Evolutionary conservation across 257 asterid genomes (phyloP).

Genomic region (Lycium barbarum): DNA sequence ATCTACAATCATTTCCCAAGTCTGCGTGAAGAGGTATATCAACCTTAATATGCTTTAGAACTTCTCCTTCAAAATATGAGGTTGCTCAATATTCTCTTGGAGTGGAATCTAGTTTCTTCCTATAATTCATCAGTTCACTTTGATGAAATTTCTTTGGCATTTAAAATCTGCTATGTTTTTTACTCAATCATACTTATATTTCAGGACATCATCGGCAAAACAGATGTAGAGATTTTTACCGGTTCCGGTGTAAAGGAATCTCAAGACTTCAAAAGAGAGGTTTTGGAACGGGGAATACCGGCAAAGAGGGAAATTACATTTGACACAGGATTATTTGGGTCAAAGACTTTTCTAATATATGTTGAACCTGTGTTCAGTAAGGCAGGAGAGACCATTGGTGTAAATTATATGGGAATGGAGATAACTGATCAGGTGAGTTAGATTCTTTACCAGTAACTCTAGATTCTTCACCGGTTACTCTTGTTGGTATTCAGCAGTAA

Average conservation of each 20-base stretch:
- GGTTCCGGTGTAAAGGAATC: constrained; percentile 94
- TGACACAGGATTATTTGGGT: constrained; percentile 81
- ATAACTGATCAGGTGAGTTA: constrained; percentile 78
- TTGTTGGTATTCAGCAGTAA: not conserved
- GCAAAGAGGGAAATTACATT: constrained; percentile 93
- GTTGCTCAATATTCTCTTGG: constrained; percentile 10
- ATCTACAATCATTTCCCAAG: constrained; percentile 95
- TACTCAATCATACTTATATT: constrained; percentile 35
- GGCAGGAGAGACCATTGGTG: constrained; percentile 83
- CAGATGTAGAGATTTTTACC: constrained; percentile 80
- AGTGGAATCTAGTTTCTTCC: not conserved
- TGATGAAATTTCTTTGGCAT: not conserved
- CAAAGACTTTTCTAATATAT: constrained; percentile 78
- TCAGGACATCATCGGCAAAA: constrained; percentile 93
- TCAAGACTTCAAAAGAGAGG: constrained; percentile 88
- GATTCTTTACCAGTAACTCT: not conserved
- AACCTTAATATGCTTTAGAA: not conserved
- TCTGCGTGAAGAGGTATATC: constrained; percentile 75
- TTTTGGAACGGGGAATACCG: constrained; percentile 75
- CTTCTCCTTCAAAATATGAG: not conserved
- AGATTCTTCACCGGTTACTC: not conserved
- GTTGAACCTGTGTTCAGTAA: constrained; percentile 93
- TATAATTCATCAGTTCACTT: constrained; percentile 15
- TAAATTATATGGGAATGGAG: constrained; percentile 96
- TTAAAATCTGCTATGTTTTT: not conserved